Evolutionary conservation across 768 basidiomycete species (phyloP), one percentile per base, ranked within the genome.

Genomic region (Pleurotus salmoneostramineus): DNA sequence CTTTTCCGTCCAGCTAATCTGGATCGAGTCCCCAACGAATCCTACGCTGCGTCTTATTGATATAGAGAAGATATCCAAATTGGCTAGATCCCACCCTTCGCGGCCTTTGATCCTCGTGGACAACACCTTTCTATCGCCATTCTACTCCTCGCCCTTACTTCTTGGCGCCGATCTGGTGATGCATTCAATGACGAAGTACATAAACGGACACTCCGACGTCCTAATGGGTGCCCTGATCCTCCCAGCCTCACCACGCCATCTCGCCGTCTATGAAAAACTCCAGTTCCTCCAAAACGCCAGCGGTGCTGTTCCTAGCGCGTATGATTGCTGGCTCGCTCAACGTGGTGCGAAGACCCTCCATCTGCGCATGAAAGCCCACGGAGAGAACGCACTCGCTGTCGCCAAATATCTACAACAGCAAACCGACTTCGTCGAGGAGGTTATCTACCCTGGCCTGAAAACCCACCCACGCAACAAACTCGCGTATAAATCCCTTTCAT

Each of bases 21-120:
- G 95, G 94, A 85, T 97, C 62, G 96, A 99, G 72, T 80, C 91
- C 0, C 96, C 95, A 0, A 98, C 96, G 3, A 98, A 98, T 74
- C 96, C 96, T 0, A 93, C 93, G 1, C 85, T 98, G 7, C 85
- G 91, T 14, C 74, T 98, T 37, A 85, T 95, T 40, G 89, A 93
- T 65, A 87, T 98, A 67, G 71, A 78, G 0, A 82, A 84, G 56
- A 83, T 98, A 62, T 79, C 84, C 27, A 67, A 78, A 8, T 73
- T 96, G 50, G 86, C 87, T 2, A 82, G 77, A 56, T 74, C 83
- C 0, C 85, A 89, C 52, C 80, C 84, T 0, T 78, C 83, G 0
- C 68, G 72, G 0, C 95, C 95, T 0, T 75, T 94, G 32, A 83
- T 99, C 11, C 82, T 95, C 48, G 89, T 98, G 46, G 95, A 98